Base-by-base conservation (phyloP, 2,329 filamentous ascomycete genomes). In the Ceratocystiopsis sp. region DNA sequence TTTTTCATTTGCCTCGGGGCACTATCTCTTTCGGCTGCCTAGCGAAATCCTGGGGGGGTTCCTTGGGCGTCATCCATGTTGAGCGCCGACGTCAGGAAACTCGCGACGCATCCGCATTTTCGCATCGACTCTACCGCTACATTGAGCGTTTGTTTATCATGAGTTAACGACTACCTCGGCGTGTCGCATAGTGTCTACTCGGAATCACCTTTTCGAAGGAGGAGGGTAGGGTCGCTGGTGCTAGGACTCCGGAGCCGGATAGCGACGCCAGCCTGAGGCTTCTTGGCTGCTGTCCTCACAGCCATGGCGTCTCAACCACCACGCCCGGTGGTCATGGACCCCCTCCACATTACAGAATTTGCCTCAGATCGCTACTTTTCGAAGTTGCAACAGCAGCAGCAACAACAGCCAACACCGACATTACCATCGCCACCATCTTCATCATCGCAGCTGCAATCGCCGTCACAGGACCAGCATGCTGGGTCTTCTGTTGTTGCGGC, bases 341-440 rank as follows among this genome's bases (percentile, higher is more conserved):
- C 71, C 53, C 65, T 69, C 51, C 74, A 78, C 50, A 66, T 75
- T 48, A 77, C 75, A 47, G 75, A 80, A 57, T 80, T 80, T 59
- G 75, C 73, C 48, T 80, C 75, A 38, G 65, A 72, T 57, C 71
- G 71, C 49, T 80, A 76, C 54, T 74, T 78, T 50, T 67, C 69
- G 43, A 80, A 80, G 59, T 57, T 78, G 47, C 66, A 62, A 45
- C 69, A 75, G 59, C 66, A 64, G 54, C 61, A 68, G 29, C 64
- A 59, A 49, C 61, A 60, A 49, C 60, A 62, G 48, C 45, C 19
- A 44, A 44, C 35, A 3, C 41, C 43, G 11, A 29, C 46, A 6
- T 35, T 29, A 11, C 25, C 10, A 29, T 29, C 25, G 10, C 10
- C 25, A 10, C 25, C 25, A 29, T 11, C 25, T 2, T 11, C 25